Evolutionary conservation across 2,329 filamentous ascomycete species (phyloP), one percentile per base, ranked within the genome.

Genomic region (Metarhizium humberi): DNA sequence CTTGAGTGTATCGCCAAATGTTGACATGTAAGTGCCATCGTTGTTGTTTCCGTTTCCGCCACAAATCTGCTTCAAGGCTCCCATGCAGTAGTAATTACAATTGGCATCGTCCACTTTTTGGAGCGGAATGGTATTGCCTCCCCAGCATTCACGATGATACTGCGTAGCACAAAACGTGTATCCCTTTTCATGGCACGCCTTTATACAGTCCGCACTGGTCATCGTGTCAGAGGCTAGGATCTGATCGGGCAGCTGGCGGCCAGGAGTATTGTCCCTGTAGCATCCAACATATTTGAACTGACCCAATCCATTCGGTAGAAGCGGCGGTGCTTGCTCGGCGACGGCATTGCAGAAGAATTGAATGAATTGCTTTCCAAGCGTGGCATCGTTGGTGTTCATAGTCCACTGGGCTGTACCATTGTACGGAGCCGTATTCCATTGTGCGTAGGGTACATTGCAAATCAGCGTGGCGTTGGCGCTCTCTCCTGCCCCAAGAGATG

Each of bases 81-180:
- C 80, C 0, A 67, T 60, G 57, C 80, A 84, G 42, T 72, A 63
- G 55, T 71, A 81, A 65, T 78, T 77, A 67, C 80, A 83, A 58
- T 79, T 71, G 4, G 52, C 61, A 3, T 78, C 73, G 18, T 67
- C 67, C 1, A 77, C 76, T 58, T 74, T 67, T 13, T 70, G 62
- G 0, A 62, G 67, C 0, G 79, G 79, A 29, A 78, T 71, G 0
- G 61, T 71, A 30, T 74, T 73, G 2, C 80, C 80, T 18, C 69
- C 78, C 80, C 79, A 83, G 61, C 79, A 82, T 60, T 83, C 78
- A 13, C 67, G 61, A 18, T 73, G 67, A 57, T 80, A 81, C 53
- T 80, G 70, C 0, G 75, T 77, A 2, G 71, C 78, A 6, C 77
- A 78, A 58, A 77, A 79, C 0, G 63, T 60, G 13, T 68, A 70